phyloP scores from a whole-genome alignment of 2,329 filamentous ascomycete genomes.

The Zarea fungicola region DNA sequence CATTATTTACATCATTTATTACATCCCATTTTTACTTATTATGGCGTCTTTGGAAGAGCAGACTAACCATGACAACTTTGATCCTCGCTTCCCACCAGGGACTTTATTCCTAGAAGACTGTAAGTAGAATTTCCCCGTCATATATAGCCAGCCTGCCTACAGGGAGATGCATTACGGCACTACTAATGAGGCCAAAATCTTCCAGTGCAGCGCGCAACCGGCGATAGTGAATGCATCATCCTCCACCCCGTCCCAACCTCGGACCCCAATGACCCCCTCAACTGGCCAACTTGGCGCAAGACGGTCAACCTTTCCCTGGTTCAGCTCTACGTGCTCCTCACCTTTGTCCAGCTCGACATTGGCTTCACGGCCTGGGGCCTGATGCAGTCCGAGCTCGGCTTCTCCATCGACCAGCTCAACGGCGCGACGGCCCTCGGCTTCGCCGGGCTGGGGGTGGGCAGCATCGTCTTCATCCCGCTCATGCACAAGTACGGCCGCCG shows the following conservation, averaged over 20 bases:
- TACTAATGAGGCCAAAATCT: no score
- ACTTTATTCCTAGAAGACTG: neutral
- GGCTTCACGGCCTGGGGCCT: conserved; percentile 30
- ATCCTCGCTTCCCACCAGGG: neutral
- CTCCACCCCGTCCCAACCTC: conserved; percentile 13
- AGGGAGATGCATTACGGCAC: no score
- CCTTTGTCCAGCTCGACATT: conserved; percentile 3
- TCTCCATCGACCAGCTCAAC: conserved; percentile 36
- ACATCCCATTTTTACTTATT: neutral
- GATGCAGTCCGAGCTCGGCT: conserved; percentile 36
- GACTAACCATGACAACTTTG: neutral
- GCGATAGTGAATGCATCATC: neutral
- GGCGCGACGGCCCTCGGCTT: conserved; percentile 39
- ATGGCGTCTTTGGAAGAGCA: neutral
- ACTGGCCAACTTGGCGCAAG: conserved; percentile 4
- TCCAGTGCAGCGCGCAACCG: neutral
- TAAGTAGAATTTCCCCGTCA: neutral
- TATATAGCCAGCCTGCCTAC: no score
- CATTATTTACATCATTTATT: neutral
- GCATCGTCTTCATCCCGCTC: conserved; percentile 39
- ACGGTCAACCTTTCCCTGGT: conserved; percentile 1
- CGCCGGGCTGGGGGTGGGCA: conserved; percentile 36
- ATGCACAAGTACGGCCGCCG: conserved; percentile 41
- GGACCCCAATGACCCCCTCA: conserved; percentile 16
- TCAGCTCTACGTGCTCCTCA: neutral